Base-by-base conservation (phyloP, 2,329 filamentous ascomycete genomes). In the Penicillium palitans region DNA sequence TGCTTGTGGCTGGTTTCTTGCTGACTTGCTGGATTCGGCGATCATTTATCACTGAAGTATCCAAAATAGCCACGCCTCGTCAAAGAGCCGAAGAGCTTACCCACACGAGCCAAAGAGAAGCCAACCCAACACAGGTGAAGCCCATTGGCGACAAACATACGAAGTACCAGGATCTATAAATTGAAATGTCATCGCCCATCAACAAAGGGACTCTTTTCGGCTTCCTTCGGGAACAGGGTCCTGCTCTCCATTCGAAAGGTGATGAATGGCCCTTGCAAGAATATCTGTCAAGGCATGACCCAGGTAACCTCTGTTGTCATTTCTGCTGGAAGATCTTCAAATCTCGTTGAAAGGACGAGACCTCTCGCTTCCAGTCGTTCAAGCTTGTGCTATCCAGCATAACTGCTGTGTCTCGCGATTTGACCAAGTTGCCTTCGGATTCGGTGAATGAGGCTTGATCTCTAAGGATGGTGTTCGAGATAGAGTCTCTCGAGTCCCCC, bases 401-500 rank as follows among this genome's bases (percentile, higher is more conserved):
- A 31, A 24, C 3, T 39, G 17, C 15, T 25, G 41, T 37, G 9
- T 37, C 10, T n/a, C 25, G 19, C 12, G 17, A n/a, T 50, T 42
- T 35, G 27, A 39, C 42, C 35, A 17, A n/a, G 19, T 48, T 25
- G 8, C 21, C 15, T 15, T 13, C 37, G 2, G 46, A 48, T 27
- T 21, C 13, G 6, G 17, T 25, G 39, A 12, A 48, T 46, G 25
- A 24, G 15, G 48, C 15, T 21, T 29, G 13, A 29, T 17, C 4
- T 27, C 42, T 9, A 8, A 24, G 21, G 33, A 27, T 21, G 17
- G 17, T 15, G 7, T 40, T 35, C 15, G 12, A 39, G 10, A 47
- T 42, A 24, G 64, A 63, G 19, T 9, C 40, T 17, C 24, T 17
- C 59, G 42, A 57, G 19, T 35, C 15, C 8, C 9, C n/a, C 15